These are phyloP conservation scores for Aspergillus sp. DNA, from an alignment of 2,329 filamentous ascomycete genomes.

Conservation along the genomic window DNA sequence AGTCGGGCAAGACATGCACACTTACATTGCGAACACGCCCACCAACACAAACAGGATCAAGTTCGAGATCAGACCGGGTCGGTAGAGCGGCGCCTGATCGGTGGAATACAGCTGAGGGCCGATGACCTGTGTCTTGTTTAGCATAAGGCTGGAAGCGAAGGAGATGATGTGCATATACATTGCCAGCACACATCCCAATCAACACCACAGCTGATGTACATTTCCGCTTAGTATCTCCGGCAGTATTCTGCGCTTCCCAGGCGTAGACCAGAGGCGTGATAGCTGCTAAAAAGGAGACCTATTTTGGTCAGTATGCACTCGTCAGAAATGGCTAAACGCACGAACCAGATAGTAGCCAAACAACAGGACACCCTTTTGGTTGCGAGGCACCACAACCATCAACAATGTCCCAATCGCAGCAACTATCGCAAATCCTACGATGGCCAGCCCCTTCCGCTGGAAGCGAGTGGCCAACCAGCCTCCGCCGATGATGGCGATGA, in stretches of 20 bases:
- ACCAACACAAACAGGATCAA: slow-evolving; percentile 34
- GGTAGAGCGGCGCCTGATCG: slow-evolving; percentile 32
- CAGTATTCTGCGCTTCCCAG: slow-evolving; percentile 38
- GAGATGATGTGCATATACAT: slow-evolving; percentile 14
- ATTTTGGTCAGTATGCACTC: not conserved
- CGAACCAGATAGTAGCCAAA: slow-evolving; percentile 52
- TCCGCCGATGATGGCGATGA: slow-evolving; percentile 32
- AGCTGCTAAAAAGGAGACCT: slow-evolving; percentile 31
- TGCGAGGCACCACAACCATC: slow-evolving; percentile 48
- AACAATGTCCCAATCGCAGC: slow-evolving; percentile 45
- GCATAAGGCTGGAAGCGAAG: accelerated
- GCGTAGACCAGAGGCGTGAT: slow-evolving; percentile 36
- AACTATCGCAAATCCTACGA: slow-evolving; percentile 37
- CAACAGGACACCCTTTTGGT: slow-evolving; percentile 49
- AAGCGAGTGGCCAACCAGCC: slow-evolving; percentile 42
- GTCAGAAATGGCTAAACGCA: too few species aligned
- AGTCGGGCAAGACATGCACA: not conserved
- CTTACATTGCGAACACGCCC: slow-evolving; percentile 23
- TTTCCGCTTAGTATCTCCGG: slow-evolving; percentile 37
- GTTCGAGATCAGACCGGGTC: slow-evolving; percentile 31
- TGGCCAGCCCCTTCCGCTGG: slow-evolving; percentile 45
- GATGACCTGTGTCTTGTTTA: slow-evolving; percentile 15
- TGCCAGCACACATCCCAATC: slow-evolving; percentile 37
- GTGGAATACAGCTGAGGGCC: slow-evolving; percentile 35
- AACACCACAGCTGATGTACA: slow-evolving; percentile 35